These are phyloP conservation scores for Xylaria hypoxylon DNA, from an alignment of 2,329 filamentous ascomycete genomes.

Conservation along the genomic window DNA sequence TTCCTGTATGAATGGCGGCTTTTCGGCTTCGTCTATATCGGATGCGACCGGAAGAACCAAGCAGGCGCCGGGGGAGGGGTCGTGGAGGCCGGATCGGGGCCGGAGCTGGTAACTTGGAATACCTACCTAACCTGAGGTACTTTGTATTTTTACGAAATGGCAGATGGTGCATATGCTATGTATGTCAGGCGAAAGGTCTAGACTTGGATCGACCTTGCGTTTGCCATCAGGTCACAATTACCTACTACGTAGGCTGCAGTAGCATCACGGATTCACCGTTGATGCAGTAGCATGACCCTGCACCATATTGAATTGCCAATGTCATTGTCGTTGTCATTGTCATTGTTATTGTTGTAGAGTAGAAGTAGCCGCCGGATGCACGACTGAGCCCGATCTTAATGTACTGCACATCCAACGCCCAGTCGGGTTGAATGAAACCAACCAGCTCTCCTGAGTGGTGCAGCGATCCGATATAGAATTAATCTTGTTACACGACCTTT, in stretches of 20 bases:
- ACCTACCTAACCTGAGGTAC: not conserved
- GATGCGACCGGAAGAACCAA: conserved; percentile 3
- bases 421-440: not conserved
- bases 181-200: too few relatives aligned
- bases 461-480: conserved; percentile 21
- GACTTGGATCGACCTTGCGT: too few relatives aligned
- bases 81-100: conserved; percentile 5
- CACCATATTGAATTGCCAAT: not conserved
- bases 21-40: not conserved
- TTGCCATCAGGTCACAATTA: too few relatives aligned
- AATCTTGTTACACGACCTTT: conserved; percentile 31
- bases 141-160: too few relatives aligned
- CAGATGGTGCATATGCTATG: too few relatives aligned
- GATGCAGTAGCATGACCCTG: not conserved
- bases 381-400: conserved; percentile 6
- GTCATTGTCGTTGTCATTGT: too few relatives aligned
- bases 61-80: not conserved
- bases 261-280: too few relatives aligned
- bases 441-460: conserved; percentile 30
- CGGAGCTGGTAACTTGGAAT: not conserved
- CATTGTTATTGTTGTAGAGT: not conserved
- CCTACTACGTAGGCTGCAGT: too few relatives aligned
- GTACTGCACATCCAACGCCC: not conserved
- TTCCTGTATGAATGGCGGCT: not conserved
- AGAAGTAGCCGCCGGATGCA: not conserved